A percentile compares a stretch with the other conserved stretches of the same genome.
These are phyloP conservation scores for Glonium stellatum DNA, from an alignment of 495 filamentous ascomycete genomes.

Conservation along the genomic window DNA sequence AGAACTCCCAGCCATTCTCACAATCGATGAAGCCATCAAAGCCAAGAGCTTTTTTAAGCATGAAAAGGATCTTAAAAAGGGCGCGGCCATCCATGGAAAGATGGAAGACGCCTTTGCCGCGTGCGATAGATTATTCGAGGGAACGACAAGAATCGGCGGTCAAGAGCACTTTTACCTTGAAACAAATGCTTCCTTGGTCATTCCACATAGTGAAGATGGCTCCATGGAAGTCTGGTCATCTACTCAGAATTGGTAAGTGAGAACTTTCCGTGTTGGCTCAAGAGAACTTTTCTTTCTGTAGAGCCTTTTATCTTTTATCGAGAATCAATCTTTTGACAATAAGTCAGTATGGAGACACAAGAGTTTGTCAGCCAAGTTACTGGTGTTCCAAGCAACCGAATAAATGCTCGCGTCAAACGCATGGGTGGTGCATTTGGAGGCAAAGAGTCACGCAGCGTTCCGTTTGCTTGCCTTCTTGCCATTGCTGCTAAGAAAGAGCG, in stretches of 20 bases:
- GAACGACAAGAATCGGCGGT: conserved; percentile 37
- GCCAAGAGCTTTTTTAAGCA: conserved; percentile 37
- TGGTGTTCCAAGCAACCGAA: conserved; percentile 39
- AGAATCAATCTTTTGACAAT: background rate
- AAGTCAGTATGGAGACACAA: conserved; percentile 37
- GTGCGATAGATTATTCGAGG: conserved; percentile 37
- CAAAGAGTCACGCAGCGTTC: conserved; percentile 38
- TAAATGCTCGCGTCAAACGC: conserved; percentile 39
- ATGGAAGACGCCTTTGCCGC: conserved; percentile 34
- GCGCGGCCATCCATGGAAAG: conserved; percentile 24
- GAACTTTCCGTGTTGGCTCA: too few relatives aligned
- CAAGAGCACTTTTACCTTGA: conserved; percentile 44
- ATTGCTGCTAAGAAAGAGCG: conserved; percentile 40
- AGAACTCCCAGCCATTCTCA: conserved; percentile 36
- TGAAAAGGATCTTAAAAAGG: conserved; percentile 33
- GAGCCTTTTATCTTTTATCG: background rate
- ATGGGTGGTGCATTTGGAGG: conserved; percentile 41
- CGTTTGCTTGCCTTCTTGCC: conserved; percentile 36
- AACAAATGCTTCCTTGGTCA: conserved; percentile 37
- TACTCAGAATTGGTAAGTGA: conserved; percentile 32
- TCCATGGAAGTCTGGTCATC: conserved; percentile 40
- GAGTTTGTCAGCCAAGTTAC: conserved; percentile 39
- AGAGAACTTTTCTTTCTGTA: background rate
- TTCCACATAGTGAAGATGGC: conserved; percentile 37
- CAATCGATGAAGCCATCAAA: conserved; percentile 45